Evolutionary conservation across 1,284 basidiomycete genomes (phyloP), one percentile per base, ranked within the genome.

Genomic region (Cryptococcus sp.): DNA sequence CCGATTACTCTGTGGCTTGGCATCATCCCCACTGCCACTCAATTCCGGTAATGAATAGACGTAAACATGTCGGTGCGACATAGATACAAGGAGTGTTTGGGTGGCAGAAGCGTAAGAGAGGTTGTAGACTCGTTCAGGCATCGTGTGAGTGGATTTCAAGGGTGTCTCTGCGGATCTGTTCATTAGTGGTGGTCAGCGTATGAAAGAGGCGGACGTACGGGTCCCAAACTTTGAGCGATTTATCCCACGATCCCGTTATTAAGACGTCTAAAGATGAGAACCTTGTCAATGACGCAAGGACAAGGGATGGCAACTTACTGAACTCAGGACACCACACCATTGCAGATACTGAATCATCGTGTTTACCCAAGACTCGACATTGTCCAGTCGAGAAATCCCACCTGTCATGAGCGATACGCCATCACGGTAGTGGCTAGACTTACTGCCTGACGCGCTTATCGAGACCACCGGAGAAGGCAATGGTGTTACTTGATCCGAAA

Each of bases 191-290:
- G 14, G 11, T 16, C 19, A 23, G 76, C 2, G 80, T 52, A 22
- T 53, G 63, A 0, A 83, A 77, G 24, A 86, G 81, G 23, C 4
- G 22, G 18, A 69, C 70, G 49, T 41, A 72, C 13, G 88, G 82
- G 66, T 93, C 89, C 87, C 88, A 93, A 64, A 92, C 82, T n/a
- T 85, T 84, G 23, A 96, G 62, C 0, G 88, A 86, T 51, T 84
- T 83, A 70, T 97, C 92, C 91, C 91, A 96, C 19, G 90, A 92
- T 13, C 87, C 89, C 0, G 89, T 86, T 45, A 94, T 81, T 34
- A 96, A 77, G 1, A 77, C 61, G 62, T 86, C 88, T 91, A 53
- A 1, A 50, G 23, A 19, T 13, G 23, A 23, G 28, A 5, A 5
- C 28, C 28, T 28, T 4, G 5, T 16, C 21, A 18, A 21, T 45